phyloP scores from a whole-genome alignment of 1,139 yeast genomes.

The Yamadazyma conglobata region DNA sequence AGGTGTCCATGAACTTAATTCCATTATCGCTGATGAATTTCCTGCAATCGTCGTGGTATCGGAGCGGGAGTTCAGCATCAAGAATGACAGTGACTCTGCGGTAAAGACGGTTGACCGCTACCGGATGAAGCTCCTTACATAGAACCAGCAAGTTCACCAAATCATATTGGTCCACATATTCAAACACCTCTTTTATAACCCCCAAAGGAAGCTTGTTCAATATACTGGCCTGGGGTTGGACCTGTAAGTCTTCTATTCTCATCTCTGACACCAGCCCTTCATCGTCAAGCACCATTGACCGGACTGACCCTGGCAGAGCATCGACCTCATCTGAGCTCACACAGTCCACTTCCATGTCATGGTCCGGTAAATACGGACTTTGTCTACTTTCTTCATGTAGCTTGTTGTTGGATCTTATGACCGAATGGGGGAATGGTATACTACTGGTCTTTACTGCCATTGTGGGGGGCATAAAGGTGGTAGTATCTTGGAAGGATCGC shows the following conservation, averaged over 20 bases:
- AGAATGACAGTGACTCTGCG: conserved; percentile 30
- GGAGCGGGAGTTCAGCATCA: conserved; percentile 27
- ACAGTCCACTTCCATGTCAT: too few relatives aligned
- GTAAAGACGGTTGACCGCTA: conserved; percentile 28
- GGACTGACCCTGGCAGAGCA: too few relatives aligned
- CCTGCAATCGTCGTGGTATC: conserved; percentile 17
- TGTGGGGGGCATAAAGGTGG: too few relatives aligned
- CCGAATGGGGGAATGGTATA: background rate
- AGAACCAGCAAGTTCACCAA: conserved; percentile 24
- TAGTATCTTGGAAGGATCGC: too few relatives aligned
- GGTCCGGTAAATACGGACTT: too few relatives aligned
- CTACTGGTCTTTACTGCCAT: background rate
- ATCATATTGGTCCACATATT: conserved; percentile 32
- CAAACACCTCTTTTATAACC: conserved; percentile 9
- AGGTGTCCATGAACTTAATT: conserved; percentile 28
- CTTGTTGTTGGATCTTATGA: too few relatives aligned
- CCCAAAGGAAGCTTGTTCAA: conserved; percentile 4
- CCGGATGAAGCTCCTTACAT: conserved; percentile 20
- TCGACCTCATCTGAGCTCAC: too few relatives aligned
- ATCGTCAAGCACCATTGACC: too few relatives aligned
- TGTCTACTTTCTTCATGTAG: too few relatives aligned
- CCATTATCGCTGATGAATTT: conserved; percentile 30
- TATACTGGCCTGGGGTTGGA: conserved; percentile 1
- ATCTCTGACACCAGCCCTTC: too few relatives aligned
- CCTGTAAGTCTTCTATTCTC: too few relatives aligned